phyloP scores from a whole-genome alignment of 208 protist species.

The Leishmania mexicana region DNA sequence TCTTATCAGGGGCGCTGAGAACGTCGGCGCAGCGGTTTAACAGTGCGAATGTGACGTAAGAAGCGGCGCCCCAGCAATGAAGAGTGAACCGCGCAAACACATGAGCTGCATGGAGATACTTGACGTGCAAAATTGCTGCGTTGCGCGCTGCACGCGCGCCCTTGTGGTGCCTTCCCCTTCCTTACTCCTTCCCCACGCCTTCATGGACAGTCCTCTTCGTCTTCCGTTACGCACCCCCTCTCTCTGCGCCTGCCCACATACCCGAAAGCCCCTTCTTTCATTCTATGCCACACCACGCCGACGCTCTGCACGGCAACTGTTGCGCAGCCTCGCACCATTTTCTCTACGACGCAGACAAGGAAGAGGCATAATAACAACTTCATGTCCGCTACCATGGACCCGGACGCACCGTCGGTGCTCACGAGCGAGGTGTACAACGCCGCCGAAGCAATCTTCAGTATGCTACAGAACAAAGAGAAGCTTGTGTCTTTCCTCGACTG shows the following conservation, averaged over 20 bases:
- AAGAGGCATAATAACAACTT: no score
- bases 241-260: neutral
- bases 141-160: neutral
- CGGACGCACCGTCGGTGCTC: constrained; percentile 63
- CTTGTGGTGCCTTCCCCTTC: neutral
- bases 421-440: constrained; percentile 92
- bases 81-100: neutral
- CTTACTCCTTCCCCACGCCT: neutral
- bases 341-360: neutral
- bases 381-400: constrained; percentile 10
- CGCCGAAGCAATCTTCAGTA: constrained; percentile 74
- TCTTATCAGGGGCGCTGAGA: neutral
- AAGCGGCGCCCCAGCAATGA: neutral
- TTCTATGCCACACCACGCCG: neutral
- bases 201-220: neutral
- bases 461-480: constrained; percentile 90
- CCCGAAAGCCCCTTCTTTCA: neutral
- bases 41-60: neutral
- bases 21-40: neutral
- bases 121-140: neutral
- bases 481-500: constrained; percentile 90
- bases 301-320: neutral
- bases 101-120: neutral
- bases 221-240: neutral
- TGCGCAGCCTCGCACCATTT: neutral